Base-by-base conservation (phyloP, 495 filamentous ascomycete genomes). In the Neurospora tetraspora region DNA sequence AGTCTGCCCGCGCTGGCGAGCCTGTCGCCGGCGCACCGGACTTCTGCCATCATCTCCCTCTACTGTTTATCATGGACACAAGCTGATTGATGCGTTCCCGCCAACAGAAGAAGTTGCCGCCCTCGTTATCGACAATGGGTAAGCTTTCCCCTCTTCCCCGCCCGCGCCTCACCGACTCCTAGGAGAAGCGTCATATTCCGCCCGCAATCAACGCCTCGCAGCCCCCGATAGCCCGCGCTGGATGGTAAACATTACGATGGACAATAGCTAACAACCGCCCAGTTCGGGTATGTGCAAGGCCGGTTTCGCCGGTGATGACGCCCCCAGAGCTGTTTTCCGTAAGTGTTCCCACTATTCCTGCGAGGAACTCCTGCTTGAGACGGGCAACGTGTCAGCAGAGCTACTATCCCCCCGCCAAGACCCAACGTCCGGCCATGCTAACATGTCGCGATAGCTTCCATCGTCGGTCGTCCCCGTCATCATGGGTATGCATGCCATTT, bases 71-170 rank as follows among this genome's bases (percentile, higher is more conserved):
- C 70, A 70, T 38, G 69, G 72, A 70, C 75, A 75, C 72, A 76
- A 72, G 77, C 91, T 94, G 85, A 94, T 73, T 78, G 69, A 73
- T 72, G 77, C 82, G 10, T 77, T 77, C 72, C 73, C 34, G 38
- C 73, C 71, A 88, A 85, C 83, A 98, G 96, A 99, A 88, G 96
- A 99, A 92, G 96, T 99, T 87, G 96, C 96, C 85, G 96, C 96
- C 86, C 95, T 99, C 93, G 96, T 99, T 86, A 99, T 99, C 86
- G 96, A 99, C 94, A 99, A 99, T 98, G 96, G 96, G 96, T 99
- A 93, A 90, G 93, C 81, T 80, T 71, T 77, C 72, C 73, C 73
- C 71, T 72, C 69, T 45, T 43, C 27, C 47, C 34, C 72, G 72
- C 72, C 72, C 71, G 71, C 23, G 72, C 72, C 79, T 82, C 79